Base-by-base conservation (phyloP, 306 rosid genomes). In the Cucurbita pepo region DNA sequence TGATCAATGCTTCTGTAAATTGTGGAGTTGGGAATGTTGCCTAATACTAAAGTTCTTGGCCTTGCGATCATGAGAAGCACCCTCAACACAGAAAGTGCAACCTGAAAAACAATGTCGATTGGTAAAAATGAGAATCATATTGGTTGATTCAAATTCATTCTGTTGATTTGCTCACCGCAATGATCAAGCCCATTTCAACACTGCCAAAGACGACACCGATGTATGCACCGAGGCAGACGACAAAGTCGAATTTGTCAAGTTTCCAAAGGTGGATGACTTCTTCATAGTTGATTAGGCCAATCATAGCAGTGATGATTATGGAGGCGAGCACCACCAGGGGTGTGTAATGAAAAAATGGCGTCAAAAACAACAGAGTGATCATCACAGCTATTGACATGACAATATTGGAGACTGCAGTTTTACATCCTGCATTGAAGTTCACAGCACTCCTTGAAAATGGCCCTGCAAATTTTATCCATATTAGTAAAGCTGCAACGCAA, bases 381-480 rank as follows among this genome's bases (percentile, higher is more conserved):
- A 84, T 79, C 80, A 84, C 65, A 12, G 81, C 77, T n/a, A 60
- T 40, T 16, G 88, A 78, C 88, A 84, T 84, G 30, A 84, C 82
- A 9, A 84, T 73, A 47, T 84, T 84, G 1, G 88, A 84, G 25
- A 81, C 80, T 16, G 81, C 80, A 18, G 83, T 84, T 69, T 84
- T 81, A 75, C 88, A 81, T 74, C 88, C 88, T 43, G 88, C 85
- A n/a, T 84, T 84, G 78, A 81, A 79, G 71, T 84, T 84, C 70
- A 84, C 88, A 0, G 88, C 88, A 36, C 59, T 72, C 62, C 88
- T 65, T 0, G 88, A 84, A 75, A 84, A 84, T 9, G 88, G 88
- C 10, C 88, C 88, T 84, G 47, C 70, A 71, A 60, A 48, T 19
- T 56, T 5, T 7, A 25, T 57, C 11, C 54, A 9, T 56, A 48